Evolutionary conservation across 2,329 filamentous ascomycete genomes (phyloP).

Genomic region (Aspergillus ruber): DNA sequence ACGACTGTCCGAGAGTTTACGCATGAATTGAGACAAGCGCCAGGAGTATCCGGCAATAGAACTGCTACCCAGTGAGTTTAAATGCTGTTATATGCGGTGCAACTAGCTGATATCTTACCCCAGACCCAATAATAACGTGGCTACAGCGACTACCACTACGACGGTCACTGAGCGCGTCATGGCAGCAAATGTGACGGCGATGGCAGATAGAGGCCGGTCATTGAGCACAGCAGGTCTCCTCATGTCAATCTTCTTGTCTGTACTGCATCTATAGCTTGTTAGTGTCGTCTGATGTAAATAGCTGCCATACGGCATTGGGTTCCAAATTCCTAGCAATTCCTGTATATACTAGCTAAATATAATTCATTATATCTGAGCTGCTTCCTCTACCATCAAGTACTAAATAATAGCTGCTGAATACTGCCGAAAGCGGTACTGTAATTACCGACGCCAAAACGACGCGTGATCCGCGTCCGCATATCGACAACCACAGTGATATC

Average conservation of each 20-base stretch:
- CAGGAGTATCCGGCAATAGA: not conserved
- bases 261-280: conserved; percentile 1
- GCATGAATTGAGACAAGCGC: conserved; percentile 5
- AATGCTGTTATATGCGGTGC: not conserved
- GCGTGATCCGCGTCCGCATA: conserved; percentile 14
- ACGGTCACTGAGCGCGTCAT: conserved; percentile 1
- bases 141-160: conserved; percentile 5
- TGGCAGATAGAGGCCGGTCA: not conserved
- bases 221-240: conserved; percentile 1
- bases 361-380: too few species aligned
- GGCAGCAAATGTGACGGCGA: conserved; percentile 4
- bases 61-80: conserved; percentile 1
- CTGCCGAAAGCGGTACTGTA: conserved; percentile 18
- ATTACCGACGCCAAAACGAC: conserved; percentile 21
- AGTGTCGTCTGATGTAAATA: not conserved
- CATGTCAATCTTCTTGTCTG: conserved; percentile 1
- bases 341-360: too few species aligned
- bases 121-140: conserved; percentile 2
- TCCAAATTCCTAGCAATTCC: too few species aligned
- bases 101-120: not conserved
- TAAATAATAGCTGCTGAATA: not conserved
- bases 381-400: not conserved
- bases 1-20: conserved; percentile 1
- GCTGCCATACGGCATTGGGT: too few species aligned
- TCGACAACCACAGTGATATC: not conserved